phyloP scores from a whole-genome alignment of 192 early-diverging fungal genomes.

The Kickxella alabastrina region DNA sequence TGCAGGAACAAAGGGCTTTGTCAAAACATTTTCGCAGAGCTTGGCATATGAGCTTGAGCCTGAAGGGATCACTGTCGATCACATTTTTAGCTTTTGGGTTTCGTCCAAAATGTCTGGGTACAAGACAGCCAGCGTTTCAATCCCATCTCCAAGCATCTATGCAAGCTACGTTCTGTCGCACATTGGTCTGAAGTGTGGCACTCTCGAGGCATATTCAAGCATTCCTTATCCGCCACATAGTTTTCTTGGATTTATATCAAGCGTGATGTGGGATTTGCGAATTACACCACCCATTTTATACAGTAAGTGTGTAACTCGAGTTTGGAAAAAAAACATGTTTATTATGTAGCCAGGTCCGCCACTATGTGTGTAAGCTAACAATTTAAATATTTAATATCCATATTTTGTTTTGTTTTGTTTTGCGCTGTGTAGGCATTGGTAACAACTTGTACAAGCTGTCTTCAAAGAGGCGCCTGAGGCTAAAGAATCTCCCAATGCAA shows the following conservation, averaged over 20 bases:
- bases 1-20: constrained; percentile 88
- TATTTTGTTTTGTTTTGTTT: background rate
- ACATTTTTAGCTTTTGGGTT: constrained; percentile 92
- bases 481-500: background rate
- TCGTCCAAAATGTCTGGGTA: constrained; percentile 93
- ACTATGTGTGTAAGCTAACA: no score
- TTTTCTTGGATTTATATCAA: constrained; percentile 32
- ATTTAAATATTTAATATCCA: no score
- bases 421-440: constrained; percentile 31
- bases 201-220: constrained; percentile 34
- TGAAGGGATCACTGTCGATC: constrained; percentile 77
- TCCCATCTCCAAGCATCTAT: constrained; percentile 75
- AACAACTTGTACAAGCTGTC: constrained; percentile 49
- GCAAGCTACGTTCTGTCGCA: constrained; percentile 69
- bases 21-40: constrained; percentile 84
- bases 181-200: constrained; percentile 64
- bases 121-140: constrained; percentile 65
- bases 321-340: background rate
- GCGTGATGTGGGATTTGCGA: constrained; percentile 35
- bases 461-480: constrained; percentile 20
- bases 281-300: constrained; percentile 35
- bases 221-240: constrained; percentile 50
- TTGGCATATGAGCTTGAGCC: constrained; percentile 75
- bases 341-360: no score
- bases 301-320: constrained; percentile 52